A percentile compares a stretch with the other conserved stretches of the same genome.
Conservation (phyloP, 495 filamentous ascomycete species). For the Corynascus novoguineensis region DNA sequence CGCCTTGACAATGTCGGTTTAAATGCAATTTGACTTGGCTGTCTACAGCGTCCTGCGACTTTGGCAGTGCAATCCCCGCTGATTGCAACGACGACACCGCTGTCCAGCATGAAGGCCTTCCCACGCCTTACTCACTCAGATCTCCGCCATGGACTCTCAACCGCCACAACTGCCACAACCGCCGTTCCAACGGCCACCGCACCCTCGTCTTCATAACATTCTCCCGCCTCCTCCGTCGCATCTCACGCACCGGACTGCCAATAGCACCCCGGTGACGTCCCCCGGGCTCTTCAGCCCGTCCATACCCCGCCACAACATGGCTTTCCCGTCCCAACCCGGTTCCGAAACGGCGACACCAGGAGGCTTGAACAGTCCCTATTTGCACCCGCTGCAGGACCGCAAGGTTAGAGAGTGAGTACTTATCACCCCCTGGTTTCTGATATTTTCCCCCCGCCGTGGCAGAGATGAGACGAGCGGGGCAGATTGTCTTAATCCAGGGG, state of each 20-base stretch:
- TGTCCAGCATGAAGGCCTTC: constrained; percentile 30
- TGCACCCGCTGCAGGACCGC: constrained; percentile 60
- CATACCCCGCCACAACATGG: constrained; percentile 37
- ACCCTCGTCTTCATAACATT: constrained; percentile 38
- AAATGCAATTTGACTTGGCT: constrained; percentile 18
- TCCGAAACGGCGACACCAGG: constrained; percentile 46
- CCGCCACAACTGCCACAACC: constrained; percentile 27
- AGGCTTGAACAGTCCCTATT: constrained; percentile 48
- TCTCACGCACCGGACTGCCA: constrained; percentile 44
- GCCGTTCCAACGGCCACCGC: constrained; percentile 29
- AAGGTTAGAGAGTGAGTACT: constrained; percentile 56
- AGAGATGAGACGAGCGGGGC: neutral
- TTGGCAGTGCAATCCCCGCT: constrained; percentile 8
- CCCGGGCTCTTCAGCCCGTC: constrained; percentile 60
- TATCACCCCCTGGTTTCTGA: too few species aligned
- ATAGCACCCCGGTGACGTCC: constrained; percentile 62
- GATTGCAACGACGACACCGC: constrained; percentile 11
- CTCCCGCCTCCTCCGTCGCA: constrained; percentile 29
- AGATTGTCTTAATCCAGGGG: neutral
- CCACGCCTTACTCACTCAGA: constrained; percentile 18
- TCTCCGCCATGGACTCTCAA: constrained; percentile 33
- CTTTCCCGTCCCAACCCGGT: constrained; percentile 31
- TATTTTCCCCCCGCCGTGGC: neutral
- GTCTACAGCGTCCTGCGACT: neutral
- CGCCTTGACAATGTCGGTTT: constrained; percentile 19